A percentile compares a stretch with the other conserved stretches of the same genome.
These are phyloP conservation scores for Ophiostoma populinum DNA, from an alignment of 2,329 filamentous ascomycete genomes.

Conservation along the genomic window DNA sequence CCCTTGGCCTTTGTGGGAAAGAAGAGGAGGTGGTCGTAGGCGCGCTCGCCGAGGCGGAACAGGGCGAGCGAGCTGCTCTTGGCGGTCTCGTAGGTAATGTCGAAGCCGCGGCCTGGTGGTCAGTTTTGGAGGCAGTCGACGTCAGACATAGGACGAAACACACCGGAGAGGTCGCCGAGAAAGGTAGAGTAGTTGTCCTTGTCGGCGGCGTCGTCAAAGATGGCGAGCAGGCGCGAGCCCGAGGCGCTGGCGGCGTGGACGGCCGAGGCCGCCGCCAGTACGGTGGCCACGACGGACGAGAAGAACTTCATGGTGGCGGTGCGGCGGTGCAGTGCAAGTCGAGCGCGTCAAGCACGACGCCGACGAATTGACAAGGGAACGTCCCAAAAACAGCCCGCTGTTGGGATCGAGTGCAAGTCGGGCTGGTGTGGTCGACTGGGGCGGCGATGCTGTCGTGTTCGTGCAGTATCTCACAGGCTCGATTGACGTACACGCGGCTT, in stretches of 20 bases:
- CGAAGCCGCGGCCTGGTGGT: slow-evolving; percentile 58
- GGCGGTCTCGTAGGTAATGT: slow-evolving; percentile 65
- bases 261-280: slow-evolving; percentile 47
- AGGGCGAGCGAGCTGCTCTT: slow-evolving; percentile 63
- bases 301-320: slow-evolving; percentile 44
- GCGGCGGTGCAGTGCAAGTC: neutral
- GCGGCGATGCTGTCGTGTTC: slow-evolving; percentile 5
- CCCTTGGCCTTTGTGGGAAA: slow-evolving; percentile 85
- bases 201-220: slow-evolving; percentile 68
- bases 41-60: slow-evolving; percentile 72
- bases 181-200: slow-evolving; percentile 74
- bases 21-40: slow-evolving; percentile 80
- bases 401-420: neutral
- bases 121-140: neutral
- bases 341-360: neutral
- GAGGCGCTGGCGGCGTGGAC: slow-evolving; percentile 63
- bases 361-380: neutral
- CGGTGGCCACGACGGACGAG: slow-evolving; percentile 43
- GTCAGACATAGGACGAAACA: slow-evolving; percentile 16
- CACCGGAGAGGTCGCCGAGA: slow-evolving; percentile 51
- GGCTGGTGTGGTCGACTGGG: neutral
- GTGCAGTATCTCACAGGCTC: no score
- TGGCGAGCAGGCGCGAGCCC: slow-evolving; percentile 66
- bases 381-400: no score
- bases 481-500: slow-evolving; percentile 7